Base-by-base conservation (phyloP, 108 stramenopile genomes). In the Discostella stelligeroides region DNA sequence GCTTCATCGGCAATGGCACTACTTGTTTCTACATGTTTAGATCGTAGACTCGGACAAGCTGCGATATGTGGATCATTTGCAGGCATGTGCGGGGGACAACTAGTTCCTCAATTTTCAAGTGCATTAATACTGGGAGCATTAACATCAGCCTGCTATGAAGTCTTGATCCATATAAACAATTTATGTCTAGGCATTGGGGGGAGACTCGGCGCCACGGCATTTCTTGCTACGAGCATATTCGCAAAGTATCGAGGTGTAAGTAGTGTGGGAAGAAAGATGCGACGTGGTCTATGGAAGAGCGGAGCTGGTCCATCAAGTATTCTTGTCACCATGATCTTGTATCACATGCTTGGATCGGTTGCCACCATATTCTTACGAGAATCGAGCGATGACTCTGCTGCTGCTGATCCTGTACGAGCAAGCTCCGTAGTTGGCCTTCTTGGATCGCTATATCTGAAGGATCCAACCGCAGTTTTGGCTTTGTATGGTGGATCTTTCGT, bases 401-500 rank as follows among this genome's bases (percentile, higher is more conserved):
- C 81, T 11, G 80, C 68, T 0, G 87, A 88, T 76, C 85, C 87
- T 12, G 85, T 88, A 0, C 60, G 87, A 11, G 85, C 84, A 1
- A 66, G 76, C 42, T 75, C 85, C 2, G 84, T 85, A 4, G 58
- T 88, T 59, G 85, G 85, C 7, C 53, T 86, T 39, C 42, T 84
- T n/a, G 85, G 76, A 17, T 55, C 76, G 20, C 60, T 84, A 63
- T 77, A 72, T 59, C 27, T 77, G 10, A 81, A 74, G 21, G 73
- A 79, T 64, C 80, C 76, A 9, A 74, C 75, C n/a, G 77, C 82
- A 39, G 40, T 69, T 12, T 51, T 86, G 41, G 79, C 81, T 9
- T 54, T 86, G 30, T 86, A 86, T 70, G 87, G 83, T 21, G 87
- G 87, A 42, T 68, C 81, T 9, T 86, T 88, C 50, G 81, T 82